Conservation (phyloP, 2,329 filamentous ascomycete species). For the Volutella citrinella region DNA sequence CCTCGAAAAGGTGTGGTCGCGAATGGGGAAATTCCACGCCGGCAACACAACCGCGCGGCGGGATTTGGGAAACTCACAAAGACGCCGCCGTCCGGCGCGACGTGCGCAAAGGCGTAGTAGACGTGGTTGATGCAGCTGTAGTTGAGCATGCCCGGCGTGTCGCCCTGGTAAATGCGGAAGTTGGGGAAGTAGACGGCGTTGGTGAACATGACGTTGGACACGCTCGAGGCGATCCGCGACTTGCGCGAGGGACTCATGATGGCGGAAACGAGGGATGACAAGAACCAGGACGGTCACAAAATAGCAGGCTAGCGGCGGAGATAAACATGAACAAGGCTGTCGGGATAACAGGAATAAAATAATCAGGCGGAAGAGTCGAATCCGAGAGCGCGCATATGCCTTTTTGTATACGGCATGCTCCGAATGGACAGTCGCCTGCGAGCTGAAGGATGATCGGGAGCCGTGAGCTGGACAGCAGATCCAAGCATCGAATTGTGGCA, state of each 20-base stretch:
- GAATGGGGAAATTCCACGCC: too few relatives aligned
- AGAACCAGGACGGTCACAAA: too few relatives aligned
- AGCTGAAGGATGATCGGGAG: slow-evolving; percentile 12
- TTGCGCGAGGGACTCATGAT: slow-evolving; percentile 45
- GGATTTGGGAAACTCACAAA: slow-evolving; percentile 55
- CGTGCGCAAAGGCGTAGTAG: slow-evolving; percentile 79
- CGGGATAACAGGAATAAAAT: not conserved
- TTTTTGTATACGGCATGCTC: slow-evolving; percentile 18
- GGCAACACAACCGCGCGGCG: too few relatives aligned
- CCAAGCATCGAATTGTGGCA: slow-evolving; percentile 26
- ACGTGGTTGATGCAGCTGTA: slow-evolving; percentile 76
- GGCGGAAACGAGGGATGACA: slow-evolving; percentile 1
- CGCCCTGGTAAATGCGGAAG: slow-evolving; percentile 67
- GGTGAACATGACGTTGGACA: slow-evolving; percentile 51
- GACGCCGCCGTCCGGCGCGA: slow-evolving; percentile 68
- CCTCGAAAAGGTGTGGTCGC: slow-evolving; percentile 6
- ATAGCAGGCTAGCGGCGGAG: too few relatives aligned
- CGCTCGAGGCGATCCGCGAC: slow-evolving; percentile 43
- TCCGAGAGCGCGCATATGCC: slow-evolving; percentile 13
- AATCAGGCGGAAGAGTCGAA: slow-evolving; percentile 6
- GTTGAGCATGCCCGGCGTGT: slow-evolving; percentile 71
- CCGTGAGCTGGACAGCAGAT: slow-evolving; percentile 19
- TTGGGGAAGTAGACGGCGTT: slow-evolving; percentile 89
- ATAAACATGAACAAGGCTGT: too few relatives aligned
- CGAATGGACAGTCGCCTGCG: slow-evolving; percentile 13